Conservation (phyloP, 2,329 filamentous ascomycete species). For the Alternaria sp. region DNA sequence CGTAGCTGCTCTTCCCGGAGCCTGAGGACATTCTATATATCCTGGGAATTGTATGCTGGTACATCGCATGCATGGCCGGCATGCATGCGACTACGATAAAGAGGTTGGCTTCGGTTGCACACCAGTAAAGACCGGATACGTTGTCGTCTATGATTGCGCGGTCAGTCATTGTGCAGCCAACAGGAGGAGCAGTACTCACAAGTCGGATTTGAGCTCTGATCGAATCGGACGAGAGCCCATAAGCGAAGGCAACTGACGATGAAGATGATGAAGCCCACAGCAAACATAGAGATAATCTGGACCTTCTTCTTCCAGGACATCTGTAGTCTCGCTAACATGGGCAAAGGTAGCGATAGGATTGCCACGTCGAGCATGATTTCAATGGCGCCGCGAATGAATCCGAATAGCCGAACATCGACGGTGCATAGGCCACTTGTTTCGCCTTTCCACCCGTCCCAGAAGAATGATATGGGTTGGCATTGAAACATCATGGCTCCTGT, state of each 20-base stretch:
- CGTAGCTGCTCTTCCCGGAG: not conserved
- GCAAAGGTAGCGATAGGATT: not conserved
- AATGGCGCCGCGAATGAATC: not conserved
- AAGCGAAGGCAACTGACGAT: not conserved
- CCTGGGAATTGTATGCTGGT: not conserved
- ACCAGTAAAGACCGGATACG: not conserved
- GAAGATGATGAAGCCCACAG: not conserved
- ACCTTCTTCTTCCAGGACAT: not conserved
- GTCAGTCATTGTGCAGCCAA: not conserved
- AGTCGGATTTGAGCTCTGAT: not conserved
- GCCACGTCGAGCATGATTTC: not conserved
- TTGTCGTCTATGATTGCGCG: not conserved
- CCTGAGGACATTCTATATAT: not conserved
- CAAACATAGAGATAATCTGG: not conserved
- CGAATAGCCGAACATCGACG: not conserved
- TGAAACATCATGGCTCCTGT: not conserved
- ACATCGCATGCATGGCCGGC: not conserved
- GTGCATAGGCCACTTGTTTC: not conserved
- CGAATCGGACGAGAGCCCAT: not conserved
- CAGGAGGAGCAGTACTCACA: not conserved
- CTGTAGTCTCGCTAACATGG: not conserved
- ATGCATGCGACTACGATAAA: not conserved
- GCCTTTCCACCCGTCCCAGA: not conserved
- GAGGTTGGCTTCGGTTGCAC: not conserved
- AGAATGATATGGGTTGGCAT: not conserved